Base-by-base conservation (phyloP, 208 protist genomes). In the Crithidia brevicula region DNA sequence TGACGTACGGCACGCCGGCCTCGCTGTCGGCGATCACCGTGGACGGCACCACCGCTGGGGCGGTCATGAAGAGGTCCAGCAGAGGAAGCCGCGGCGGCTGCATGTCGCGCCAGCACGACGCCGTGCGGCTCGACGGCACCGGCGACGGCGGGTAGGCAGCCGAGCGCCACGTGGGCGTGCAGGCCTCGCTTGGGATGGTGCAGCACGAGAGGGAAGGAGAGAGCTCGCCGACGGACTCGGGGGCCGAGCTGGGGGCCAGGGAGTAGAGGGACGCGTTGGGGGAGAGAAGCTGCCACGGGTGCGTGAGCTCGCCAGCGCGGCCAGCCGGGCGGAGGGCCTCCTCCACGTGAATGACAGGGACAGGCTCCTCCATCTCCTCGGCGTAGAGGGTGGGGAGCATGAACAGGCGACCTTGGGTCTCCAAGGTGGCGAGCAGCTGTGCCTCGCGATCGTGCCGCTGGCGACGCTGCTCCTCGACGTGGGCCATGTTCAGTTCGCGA, bases 401-500 rank as follows among this genome's bases (percentile, higher is more conserved):
- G 36, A 85, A 85, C 16, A 81, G 80, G 4, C 52, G 57, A 0
- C 66, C 68, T 46, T 81, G 71, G 5, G 56, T 31, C 25, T 61
- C 54, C 16, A 85, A 64, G 6, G 65, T 77, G 9, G 42, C 66
- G 51, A 85, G 53, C 43, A 85, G 45, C 56, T 61, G 47, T n/a
- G 58, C 62, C 54, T 69, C 65, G 60, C 71, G 74, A 68, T 77
- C 50, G 45, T 60, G 69, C 25, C 80, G 74, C 49, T 75, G 58
- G 10, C 74, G 80, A 8, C 67, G 72, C 42, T 71, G 59, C 67
- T 77, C 72, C 49, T 81, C 80, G 20, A 72, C 75, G 11, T 64
- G 18, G n/a, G 53, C 53, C 47, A 70, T 60, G 60, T 73, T 78
- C 23, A 85, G 34, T 42, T 85, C 80, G 28, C 80, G 80, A 10